A percentile compares a stretch with the other conserved stretches of the same genome.
Conservation (phyloP, 257 asterid genomes). For the Leonotis leonurus region DNA sequence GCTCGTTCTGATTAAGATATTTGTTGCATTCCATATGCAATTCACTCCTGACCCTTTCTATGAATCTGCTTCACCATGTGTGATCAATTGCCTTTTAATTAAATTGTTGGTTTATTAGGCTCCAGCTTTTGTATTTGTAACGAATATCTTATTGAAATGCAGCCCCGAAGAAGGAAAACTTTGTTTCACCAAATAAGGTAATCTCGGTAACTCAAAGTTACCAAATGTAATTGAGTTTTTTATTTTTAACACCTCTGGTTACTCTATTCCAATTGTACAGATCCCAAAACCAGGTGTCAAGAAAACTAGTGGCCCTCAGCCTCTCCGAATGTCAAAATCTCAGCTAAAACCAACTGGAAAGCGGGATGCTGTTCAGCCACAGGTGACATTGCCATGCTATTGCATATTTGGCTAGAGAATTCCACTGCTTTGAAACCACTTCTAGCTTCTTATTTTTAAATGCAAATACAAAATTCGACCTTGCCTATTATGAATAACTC, state of each 20-base stretch:
- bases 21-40: no score
- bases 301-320: constrained; percentile 37
- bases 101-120: constrained; percentile 2
- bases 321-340: constrained; percentile 34
- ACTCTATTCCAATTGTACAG: constrained; percentile 29
- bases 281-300: constrained; percentile 38
- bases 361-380: constrained; percentile 40
- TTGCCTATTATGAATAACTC: neutral
- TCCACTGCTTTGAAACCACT: neutral
- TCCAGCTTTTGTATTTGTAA: constrained; percentile 1
- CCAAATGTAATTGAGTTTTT: neutral
- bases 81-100: no score
- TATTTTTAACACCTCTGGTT: constrained; percentile 3
- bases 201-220: neutral
- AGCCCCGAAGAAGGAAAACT: constrained; percentile 44
- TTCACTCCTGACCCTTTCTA: no score
- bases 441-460: neutral
- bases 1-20: no score
- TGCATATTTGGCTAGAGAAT: constrained; percentile 2
- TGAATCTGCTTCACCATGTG: neutral
- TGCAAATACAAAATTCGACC: neutral
- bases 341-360: constrained; percentile 50
- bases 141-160: constrained; percentile 25
- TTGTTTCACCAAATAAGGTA: constrained; percentile 47
- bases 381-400: constrained; percentile 37